Conservation (phyloP, 208 protist species). For the Acanthamoeba healyi region DNA sequence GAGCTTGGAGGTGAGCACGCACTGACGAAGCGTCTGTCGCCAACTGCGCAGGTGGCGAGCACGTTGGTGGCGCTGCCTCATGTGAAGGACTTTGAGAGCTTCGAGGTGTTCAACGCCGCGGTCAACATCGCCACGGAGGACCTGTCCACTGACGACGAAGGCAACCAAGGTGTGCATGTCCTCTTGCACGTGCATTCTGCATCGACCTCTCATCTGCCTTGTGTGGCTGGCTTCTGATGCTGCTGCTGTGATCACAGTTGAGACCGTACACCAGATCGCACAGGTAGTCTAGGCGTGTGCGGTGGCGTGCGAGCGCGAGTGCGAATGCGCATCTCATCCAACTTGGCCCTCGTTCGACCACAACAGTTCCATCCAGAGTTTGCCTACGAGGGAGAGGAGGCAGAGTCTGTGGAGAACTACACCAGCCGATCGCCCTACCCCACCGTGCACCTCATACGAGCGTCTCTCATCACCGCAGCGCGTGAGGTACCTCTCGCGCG, state of each 20-base stretch:
- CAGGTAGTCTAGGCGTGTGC: too few species aligned
- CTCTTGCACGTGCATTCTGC: too few species aligned
- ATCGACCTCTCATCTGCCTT: neutral
- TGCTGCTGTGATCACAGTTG: neutral
- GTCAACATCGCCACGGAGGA: constrained; percentile 48
- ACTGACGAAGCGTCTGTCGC: too few species aligned
- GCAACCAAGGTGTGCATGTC: neutral
- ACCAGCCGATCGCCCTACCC: constrained; percentile 61
- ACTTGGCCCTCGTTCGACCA: too few species aligned
- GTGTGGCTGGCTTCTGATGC: neutral
- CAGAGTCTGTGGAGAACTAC: constrained; percentile 12
- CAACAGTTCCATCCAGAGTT: constrained; percentile 53
- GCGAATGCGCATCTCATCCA: too few species aligned
- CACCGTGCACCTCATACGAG: constrained; percentile 19
- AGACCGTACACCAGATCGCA: neutral
- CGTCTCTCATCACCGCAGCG: constrained; percentile 17
- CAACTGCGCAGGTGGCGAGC: constrained; percentile 18
- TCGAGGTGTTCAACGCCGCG: constrained; percentile 15
- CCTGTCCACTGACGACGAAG: neutral
- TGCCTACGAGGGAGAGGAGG: neutral
- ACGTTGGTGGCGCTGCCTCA: constrained; percentile 26
- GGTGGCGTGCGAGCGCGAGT: too few species aligned
- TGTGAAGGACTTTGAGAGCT: neutral
- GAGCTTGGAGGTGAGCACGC: too few species aligned
- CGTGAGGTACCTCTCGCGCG: constrained; percentile 57